These are phyloP conservation scores for Metschnikowia lochheadii DNA, from an alignment of 805 yeast genomes.

Conservation along the genomic window DNA sequence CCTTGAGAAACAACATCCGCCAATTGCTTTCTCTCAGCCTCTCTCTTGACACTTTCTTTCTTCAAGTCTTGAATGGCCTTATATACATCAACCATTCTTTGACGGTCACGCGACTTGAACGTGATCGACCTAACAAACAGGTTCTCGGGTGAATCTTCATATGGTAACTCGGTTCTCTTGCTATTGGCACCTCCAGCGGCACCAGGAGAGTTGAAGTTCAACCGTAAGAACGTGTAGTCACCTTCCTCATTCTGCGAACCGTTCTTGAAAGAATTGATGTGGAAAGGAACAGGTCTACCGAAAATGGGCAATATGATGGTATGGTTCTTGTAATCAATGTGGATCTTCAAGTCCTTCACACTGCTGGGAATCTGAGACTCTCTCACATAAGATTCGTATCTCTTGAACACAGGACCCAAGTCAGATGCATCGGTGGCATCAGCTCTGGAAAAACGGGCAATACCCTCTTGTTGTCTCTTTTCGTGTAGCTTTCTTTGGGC, in stretches of 20 bases:
- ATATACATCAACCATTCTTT: constrained; percentile 84
- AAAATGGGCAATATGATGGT: constrained; percentile 86
- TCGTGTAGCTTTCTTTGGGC: constrained; percentile 81
- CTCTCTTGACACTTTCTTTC: constrained; percentile 86
- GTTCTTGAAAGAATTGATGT: constrained; percentile 87
- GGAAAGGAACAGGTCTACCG: constrained; percentile 98
- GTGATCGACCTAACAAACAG: constrained; percentile 85
- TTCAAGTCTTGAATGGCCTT: constrained; percentile 88
- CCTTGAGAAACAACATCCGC: constrained; percentile 96
- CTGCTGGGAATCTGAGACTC: constrained; percentile 86
- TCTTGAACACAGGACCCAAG: constrained; percentile 72
- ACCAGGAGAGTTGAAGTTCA: constrained; percentile 93
- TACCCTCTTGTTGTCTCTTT: constrained; percentile 81
- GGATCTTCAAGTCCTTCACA: constrained; percentile 79
- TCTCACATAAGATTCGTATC: constrained; percentile 89
- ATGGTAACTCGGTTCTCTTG: constrained; percentile 78
- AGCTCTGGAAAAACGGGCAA: constrained; percentile 73
- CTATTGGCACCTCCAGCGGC: constrained; percentile 58
- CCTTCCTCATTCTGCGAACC: constrained; percentile 97
- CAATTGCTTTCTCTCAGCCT: constrained; percentile 82
- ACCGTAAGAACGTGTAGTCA: constrained; percentile 82
- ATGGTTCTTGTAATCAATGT: constrained; percentile 83
- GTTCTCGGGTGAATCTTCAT: constrained; percentile 82
- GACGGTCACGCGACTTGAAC: constrained; percentile 83
- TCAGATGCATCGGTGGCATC: constrained; percentile 65